Evolutionary conservation across 2,329 filamentous ascomycete species (phyloP), one percentile per base, ranked within the genome.

Genomic region (Penicillium sp.): DNA sequence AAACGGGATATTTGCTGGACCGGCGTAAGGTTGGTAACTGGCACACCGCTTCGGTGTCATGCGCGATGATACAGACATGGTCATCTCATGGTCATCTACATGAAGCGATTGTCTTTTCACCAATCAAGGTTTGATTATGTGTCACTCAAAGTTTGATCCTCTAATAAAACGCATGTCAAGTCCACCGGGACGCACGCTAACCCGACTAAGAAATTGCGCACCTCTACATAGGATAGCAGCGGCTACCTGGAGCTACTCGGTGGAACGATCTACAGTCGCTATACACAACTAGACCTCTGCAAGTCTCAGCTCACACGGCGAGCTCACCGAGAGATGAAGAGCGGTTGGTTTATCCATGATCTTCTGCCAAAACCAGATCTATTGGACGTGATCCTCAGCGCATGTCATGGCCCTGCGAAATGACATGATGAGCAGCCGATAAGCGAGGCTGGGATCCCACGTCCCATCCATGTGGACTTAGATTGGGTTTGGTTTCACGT

Each of bases 381-480:
- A 39, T 39, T 18, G 36, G 7, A 10, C 24, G 25, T 18, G 41
- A 42, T 49, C 36, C 18, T 46, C 46, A 22, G 28, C 22, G 45
- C 41, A 46, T 48, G 42, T 14, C 16, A 49, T 38, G 11, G n/a
- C 10, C 36, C 16, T 20, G 36, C 14, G 30, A 24, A 36, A 47
- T 30, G 22, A 46, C 22, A 46, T 54, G 39, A 43, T 44, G 46
- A 22, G 11, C 14, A 22, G 11, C 14, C 25, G 20, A 36, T 44
- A 50, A 42, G 48, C 51, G 48, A 51, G 31, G 18, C 35, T 30
- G 40, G 27, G 38, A 51, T 45, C 44, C 44, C 42, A 28, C 45
- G 38, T 31, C 30, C 18, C 20, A 22, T 22, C 20, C 2, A 22
- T 22, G 30, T 33, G 30, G 30, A 33, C n/a, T 22, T 22, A 22